Percentiles rank a stretch among this genome's conserved stretches.
These are phyloP conservation scores for Combretum micranthum DNA, from an alignment of 345 rosid species.

Conservation along the genomic window DNA sequence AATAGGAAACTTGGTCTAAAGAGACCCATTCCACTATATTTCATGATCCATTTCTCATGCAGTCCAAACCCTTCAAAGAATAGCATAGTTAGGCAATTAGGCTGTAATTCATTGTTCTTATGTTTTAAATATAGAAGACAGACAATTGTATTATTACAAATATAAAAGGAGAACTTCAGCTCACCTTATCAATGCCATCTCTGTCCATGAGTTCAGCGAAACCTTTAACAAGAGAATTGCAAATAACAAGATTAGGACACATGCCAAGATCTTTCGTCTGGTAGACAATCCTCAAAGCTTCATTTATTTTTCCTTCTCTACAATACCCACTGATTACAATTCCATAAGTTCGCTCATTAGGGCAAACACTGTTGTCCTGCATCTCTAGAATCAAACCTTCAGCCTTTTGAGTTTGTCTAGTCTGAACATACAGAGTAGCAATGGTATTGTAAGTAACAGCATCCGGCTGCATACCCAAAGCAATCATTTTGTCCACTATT, in stretches of 20 bases:
- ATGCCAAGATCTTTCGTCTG: constrained; percentile 77
- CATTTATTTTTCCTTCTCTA: constrained; percentile 64
- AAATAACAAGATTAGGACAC: constrained; percentile 65
- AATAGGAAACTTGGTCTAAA: no score
- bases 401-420: constrained; percentile 46
- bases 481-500: constrained; percentile 58
- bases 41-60: no score
- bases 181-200: constrained; percentile 74
- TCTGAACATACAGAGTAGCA: constrained; percentile 59
- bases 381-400: constrained; percentile 67
- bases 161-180: background rate
- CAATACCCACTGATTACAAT: constrained; percentile 69
- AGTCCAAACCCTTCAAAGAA: no score
- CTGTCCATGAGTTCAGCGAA: constrained; percentile 47
- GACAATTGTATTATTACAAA: no score
- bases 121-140: no score
- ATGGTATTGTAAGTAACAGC: constrained; percentile 72
- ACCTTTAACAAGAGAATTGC: constrained; percentile 77
- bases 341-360: constrained; percentile 73
- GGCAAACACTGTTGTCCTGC: constrained; percentile 43
- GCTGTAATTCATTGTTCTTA: no score
- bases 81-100: no score
- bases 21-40: no score
- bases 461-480: constrained; percentile 59
- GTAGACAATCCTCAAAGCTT: constrained; percentile 56